Evolutionary conservation across 179 eudicot species (phyloP), one percentile per base, ranked within the genome.

Genomic region (Patellifolia procumbens): DNA sequence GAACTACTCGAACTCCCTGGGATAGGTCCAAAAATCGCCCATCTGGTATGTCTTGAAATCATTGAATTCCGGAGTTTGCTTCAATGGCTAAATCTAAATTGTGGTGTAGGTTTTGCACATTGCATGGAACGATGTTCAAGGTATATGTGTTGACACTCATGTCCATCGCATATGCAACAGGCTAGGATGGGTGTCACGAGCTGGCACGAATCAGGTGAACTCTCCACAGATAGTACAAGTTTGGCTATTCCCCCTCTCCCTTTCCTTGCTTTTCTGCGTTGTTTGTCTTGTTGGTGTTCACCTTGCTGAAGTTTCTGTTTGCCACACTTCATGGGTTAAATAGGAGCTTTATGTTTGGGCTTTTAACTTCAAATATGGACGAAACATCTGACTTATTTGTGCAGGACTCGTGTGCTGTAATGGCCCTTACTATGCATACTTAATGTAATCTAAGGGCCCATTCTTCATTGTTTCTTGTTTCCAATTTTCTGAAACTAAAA

Each of bases 21-120:
- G 56, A 88, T 94, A 68, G 98, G 98, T 80, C 98, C 97, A n/a
- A 94, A 94, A 86, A 94, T 94, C 88, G 97, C 97, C 83, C 97
- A 92, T 88, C 79, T 94, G 93, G 98, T 92, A 83, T 45, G 89
- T 59, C 72, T 70, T 49, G 29, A 51, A 67, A 67, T 20, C 26
- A 43, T 26, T 7, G 31, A 31, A 62, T 22, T 45, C 16, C 4
- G 16, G 73, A 46, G 4, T 42, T 62, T 70, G 56, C 75, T 76
- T 72, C 45, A 63, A 59, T 48, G 55, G 60, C 70, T 76, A 60
- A 74, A 51, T 39, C 22, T 15, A 35, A 56, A 31, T 39, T 49
- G 22, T 74, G 43, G 15, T 80, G 79, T 84, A 93, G 98, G 93
- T 93, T 79, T 89, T 94, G 97, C 91, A 91, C 72, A 82, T 89